Base-by-base conservation (phyloP, 2,329 filamentous ascomycete species). In the Blastomyces emzantsi region DNA sequence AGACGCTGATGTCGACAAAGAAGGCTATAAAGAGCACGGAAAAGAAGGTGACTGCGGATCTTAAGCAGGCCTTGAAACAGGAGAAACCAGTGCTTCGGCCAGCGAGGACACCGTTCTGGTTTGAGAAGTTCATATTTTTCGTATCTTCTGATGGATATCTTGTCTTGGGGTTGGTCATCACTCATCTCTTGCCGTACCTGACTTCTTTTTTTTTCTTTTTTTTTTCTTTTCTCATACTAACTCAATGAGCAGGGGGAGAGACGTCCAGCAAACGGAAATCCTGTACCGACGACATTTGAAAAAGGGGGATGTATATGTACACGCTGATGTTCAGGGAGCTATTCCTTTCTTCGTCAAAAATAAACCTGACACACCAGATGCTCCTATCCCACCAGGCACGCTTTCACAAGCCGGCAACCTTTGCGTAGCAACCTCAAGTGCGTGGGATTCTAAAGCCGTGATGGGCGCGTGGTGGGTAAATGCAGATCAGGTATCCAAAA, bases 401-500 rank as follows among this genome's bases (percentile, higher is more conserved):
- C 78, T 99, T 2, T 89, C 90, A 0, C 94, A 99, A 77, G 94
- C 94, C 3, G 94, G 94, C 0, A 88, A 87, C 55, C 78, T 97
- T 39, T 87, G 89, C 0, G 89, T 99, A 5, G 90, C 90, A 66
- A 89, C 90, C 9, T 97, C 92, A 0, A 88, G 82, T 63, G 94
- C 93, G 0, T 99, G 94, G 94, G 94, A 97, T 65, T 93, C 90
- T 1, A 99, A 99, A 75, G 93, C 93, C 9, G 86, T 91, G 19
- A 96, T 97, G 90, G 88, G 90, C 22, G 92, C 93, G 9, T 99
- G 90, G 88, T 99, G 94, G 94, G 93, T 95, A 0, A 87, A 88
- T 66, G 88, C 90, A 1, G 87, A 93, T 62, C 92, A 97, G 74
- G 90, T 99, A 0, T 91, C 90, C 11, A 97, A 97, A 77, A 90